Evolutionary conservation across 2,329 filamentous ascomycete species (phyloP).

Genomic region (Epichloe gansuensis): DNA sequence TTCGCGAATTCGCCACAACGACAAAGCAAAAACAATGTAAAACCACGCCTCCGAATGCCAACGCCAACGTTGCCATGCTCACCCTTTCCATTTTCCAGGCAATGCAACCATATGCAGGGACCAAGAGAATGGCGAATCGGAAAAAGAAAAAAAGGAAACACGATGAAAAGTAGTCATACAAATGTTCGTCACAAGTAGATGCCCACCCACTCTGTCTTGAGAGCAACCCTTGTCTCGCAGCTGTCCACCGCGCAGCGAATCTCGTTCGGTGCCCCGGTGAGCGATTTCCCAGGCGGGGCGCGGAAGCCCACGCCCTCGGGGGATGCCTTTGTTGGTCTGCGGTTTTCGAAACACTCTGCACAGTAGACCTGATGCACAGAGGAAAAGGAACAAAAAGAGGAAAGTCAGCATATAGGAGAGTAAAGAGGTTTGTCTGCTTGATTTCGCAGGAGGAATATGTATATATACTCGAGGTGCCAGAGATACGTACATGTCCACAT

Average conservation of each 20-base stretch:
- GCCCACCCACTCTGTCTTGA: slow-evolving; percentile 48
- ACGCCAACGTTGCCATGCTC: not conserved
- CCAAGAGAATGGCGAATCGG: not conserved
- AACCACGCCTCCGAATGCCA: not conserved
- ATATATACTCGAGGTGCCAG: slow-evolving; percentile 12
- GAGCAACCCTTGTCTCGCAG: slow-evolving; percentile 39
- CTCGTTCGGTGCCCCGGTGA: slow-evolving; percentile 16
- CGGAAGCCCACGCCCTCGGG: slow-evolving; percentile 27
- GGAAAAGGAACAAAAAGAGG: not conserved
- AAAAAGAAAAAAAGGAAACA: not conserved
- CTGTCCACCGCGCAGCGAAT: slow-evolving; percentile 43
- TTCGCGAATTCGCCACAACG: not conserved
- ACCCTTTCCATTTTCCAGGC: not conserved
- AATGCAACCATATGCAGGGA: not conserved
- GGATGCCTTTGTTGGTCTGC: slow-evolving; percentile 26
- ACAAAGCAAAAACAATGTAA: not conserved
- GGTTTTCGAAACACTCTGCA: slow-evolving; percentile 45
- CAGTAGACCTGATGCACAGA: slow-evolving; percentile 43
- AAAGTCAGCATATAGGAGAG: not conserved
- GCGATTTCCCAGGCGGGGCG: slow-evolving; percentile 15
- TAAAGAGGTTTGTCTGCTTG: not conserved
- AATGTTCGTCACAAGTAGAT: slow-evolving; percentile 34
- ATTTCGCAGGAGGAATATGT: not conserved
- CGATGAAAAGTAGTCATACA: not conserved
- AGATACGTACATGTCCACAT: slow-evolving; percentile 69